Conservation (phyloP, 225 moss, liverwort and hornwort species). For the Polytrichum commune region DNA sequence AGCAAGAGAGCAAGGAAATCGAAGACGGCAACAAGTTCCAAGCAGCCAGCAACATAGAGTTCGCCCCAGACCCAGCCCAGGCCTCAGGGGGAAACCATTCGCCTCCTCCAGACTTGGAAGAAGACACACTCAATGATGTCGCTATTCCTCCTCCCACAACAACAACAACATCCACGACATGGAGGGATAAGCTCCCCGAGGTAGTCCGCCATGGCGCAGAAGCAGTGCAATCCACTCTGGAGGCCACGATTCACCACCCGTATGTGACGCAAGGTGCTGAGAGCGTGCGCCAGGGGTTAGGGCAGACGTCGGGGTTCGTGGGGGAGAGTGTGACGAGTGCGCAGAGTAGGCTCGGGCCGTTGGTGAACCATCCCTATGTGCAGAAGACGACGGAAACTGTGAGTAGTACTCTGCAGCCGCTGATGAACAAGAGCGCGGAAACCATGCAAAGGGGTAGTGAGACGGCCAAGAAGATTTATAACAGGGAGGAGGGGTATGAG, state of each 20-base stretch:
- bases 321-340: constrained; percentile 34
- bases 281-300: constrained; percentile 33
- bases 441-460: constrained; percentile 44
- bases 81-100: neutral
- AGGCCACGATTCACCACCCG: constrained; percentile 42
- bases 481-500: constrained; percentile 59
- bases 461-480: constrained; percentile 49
- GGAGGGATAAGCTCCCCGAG: constrained; percentile 34
- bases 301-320: constrained; percentile 6
- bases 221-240: constrained; percentile 26
- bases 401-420: constrained; percentile 36
- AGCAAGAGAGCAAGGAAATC: constrained; percentile 38
- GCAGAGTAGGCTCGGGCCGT: constrained; percentile 37
- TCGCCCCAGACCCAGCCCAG: neutral
- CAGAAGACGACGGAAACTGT: constrained; percentile 39
- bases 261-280: constrained; percentile 35
- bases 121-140: too few species aligned
- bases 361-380: constrained; percentile 41
- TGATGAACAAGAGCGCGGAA: constrained; percentile 35
- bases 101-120: neutral
- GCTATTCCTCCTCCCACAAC: neutral
- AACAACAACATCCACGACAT: constrained; percentile 8
- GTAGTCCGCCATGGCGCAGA: constrained; percentile 28
- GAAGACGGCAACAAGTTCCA: constrained; percentile 23
- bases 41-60: constrained; percentile 12